Evolutionary conservation across 208 protist species (phyloP).

Genomic region (Herpetomonas samuelpessoai): DNA sequence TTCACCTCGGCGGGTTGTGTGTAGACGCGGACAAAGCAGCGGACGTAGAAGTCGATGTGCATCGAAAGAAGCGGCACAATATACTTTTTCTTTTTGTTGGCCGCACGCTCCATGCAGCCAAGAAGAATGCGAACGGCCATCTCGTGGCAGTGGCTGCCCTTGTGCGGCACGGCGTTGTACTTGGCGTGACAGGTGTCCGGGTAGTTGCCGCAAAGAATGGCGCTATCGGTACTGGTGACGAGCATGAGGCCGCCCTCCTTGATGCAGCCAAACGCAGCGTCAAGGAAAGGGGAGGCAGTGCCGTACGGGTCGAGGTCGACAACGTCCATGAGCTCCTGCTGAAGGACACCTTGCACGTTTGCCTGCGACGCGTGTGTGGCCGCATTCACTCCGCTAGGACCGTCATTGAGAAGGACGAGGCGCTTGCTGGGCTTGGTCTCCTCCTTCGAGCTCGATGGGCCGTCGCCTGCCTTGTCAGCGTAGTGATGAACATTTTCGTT

Average conservation of each 20-base stretch:
- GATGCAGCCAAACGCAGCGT: constrained; percentile 95
- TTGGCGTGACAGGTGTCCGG: constrained; percentile 97
- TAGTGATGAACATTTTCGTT: constrained; percentile 40
- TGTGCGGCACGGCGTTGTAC: constrained; percentile 94
- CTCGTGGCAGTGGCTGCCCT: constrained; percentile 91
- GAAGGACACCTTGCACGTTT: constrained; percentile 55
- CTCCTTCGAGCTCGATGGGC: too few species aligned
- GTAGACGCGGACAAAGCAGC: constrained; percentile 98
- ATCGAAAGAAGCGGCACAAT: constrained; percentile 97
- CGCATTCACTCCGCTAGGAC: neutral
- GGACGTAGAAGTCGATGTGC: constrained; percentile 99
- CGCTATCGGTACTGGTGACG: constrained; percentile 98
- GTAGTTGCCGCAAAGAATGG: constrained; percentile 97
- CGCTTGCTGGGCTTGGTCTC: neutral
- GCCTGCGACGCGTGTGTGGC: constrained; percentile 7
- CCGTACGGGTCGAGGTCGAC: constrained; percentile 99
- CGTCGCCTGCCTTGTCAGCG: neutral
- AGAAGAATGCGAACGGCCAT: constrained; percentile 97
- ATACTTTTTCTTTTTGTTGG: constrained; percentile 94
- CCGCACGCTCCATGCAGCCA: constrained; percentile 88
- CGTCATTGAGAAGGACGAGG: neutral
- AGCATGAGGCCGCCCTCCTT: constrained; percentile 96
- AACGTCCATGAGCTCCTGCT: constrained; percentile 94
- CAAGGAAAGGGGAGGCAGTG: constrained; percentile 96
- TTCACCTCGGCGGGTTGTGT: constrained; percentile 90